Evolutionary conservation across 306 rosid genomes (phyloP).

Genomic region (Urtica urens): DNA sequence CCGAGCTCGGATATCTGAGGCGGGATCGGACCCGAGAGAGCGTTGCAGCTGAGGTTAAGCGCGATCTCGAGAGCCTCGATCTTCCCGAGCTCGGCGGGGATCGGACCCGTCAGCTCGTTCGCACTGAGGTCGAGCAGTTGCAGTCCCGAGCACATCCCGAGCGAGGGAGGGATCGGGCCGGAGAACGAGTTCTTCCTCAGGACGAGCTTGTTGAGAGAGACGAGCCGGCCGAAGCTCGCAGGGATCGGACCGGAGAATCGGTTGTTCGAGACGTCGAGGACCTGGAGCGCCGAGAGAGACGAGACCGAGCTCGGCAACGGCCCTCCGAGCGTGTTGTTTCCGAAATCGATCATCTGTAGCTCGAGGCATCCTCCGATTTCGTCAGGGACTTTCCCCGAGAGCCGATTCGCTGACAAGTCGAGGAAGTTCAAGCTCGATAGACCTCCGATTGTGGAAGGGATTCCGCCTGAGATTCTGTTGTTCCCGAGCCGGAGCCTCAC

Average conservation of each 20-base stretch:
- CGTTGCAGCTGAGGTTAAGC: slow-evolving; percentile 75
- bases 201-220: slow-evolving; percentile 55
- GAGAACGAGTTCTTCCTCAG: slow-evolving; percentile 56
- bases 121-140: slow-evolving; percentile 84
- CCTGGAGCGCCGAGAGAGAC: slow-evolving; percentile 59
- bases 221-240: slow-evolving; percentile 56
- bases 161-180: slow-evolving; percentile 62
- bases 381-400: slow-evolving; percentile 62
- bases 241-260: slow-evolving; percentile 50
- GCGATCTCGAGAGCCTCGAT: slow-evolving; percentile 68
- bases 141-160: slow-evolving; percentile 60
- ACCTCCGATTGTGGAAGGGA: slow-evolving; percentile 55
- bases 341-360: slow-evolving; percentile 77
- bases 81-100: slow-evolving; percentile 54
- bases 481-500: slow-evolving; percentile 63
- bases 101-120: slow-evolving; percentile 52
- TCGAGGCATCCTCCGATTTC: slow-evolving; percentile 65
- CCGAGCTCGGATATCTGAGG: slow-evolving; percentile 51
- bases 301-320: slow-evolving; percentile 52
- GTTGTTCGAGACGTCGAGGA: slow-evolving; percentile 65
- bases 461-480: slow-evolving; percentile 60
- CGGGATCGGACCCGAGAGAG: slow-evolving; percentile 58
- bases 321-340: slow-evolving; percentile 55
- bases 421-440: slow-evolving; percentile 59
- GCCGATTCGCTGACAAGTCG: slow-evolving; percentile 64